Evolutionary conservation across 352 stramenopile species (phyloP), one percentile per base, ranked within the genome.

Genomic region (Pythium insidiosum): DNA sequence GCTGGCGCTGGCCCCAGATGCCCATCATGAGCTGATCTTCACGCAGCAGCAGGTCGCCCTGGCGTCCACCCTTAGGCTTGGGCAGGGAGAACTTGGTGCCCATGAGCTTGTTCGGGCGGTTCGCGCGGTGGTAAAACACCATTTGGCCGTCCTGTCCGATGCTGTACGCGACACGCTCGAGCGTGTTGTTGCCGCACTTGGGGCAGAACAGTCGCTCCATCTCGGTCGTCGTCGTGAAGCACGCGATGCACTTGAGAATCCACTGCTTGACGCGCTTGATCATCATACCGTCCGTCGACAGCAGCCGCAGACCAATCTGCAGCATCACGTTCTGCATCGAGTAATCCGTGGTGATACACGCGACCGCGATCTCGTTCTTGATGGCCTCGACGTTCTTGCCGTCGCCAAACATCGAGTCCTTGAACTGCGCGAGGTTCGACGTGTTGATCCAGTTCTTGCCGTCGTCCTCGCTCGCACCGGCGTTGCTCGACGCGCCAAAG

Each of bases 21-120:
- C 96, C 96, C 34, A 89, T 87, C 51, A 98, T 66, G 7, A 99
- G 72, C 66, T 99, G 96, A 73, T 99, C 96, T 65, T 99, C 95
- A 28, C 95, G 78, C 33, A 99, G 77, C 37, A 99, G 66, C 18
- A 99, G 54, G 56, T 99, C 96, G 38, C 95, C 96, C 41, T 98
- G 59, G 15, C 84, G 81, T 5, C 85, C 89, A 42, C 88, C 87
- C 53, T 94, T 95, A 21, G 94, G 80, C 64, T 98, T 98, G 6
- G 95, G 95, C 13, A 99, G 65, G n/a, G 94, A 97, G n/a, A n/a
- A n/a, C n/a, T n/a, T n/a, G n/a, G 91, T 97, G 31, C 97, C 97
- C 40, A 87, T 83, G 31, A 97, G 77, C 68, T 97, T n/a, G n/a
- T n/a, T n/a, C n/a, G n/a, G n/a, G n/a, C n/a, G n/a, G n/a, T n/a